Evolutionary conservation across 2,329 filamentous ascomycete genomes (phyloP).

Genomic region (Trichoderma endophyticum): DNA sequence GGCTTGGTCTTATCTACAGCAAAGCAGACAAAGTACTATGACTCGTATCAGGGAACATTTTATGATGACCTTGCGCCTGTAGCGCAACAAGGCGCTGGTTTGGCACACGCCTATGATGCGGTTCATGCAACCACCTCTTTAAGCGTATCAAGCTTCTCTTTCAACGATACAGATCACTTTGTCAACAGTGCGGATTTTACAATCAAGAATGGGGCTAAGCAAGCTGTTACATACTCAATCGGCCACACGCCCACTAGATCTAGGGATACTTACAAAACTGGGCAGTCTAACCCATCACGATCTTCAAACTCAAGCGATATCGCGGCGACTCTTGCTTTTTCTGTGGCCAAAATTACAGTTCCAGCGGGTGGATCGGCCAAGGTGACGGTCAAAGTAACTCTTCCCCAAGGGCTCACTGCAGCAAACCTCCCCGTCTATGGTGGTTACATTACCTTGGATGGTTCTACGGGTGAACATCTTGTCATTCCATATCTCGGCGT

Average conservation of each 20-base stretch:
- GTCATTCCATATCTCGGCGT: slow-evolving; percentile 43
- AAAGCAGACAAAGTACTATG: slow-evolving; percentile 48
- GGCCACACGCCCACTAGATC: slow-evolving; percentile 49
- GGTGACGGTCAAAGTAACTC: slow-evolving; percentile 43
- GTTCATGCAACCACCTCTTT: slow-evolving; percentile 54
- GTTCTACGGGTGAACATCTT: slow-evolving; percentile 37
- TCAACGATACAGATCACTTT: slow-evolving; percentile 63
- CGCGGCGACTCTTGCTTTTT: slow-evolving; percentile 43
- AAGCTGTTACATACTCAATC: slow-evolving; percentile 50
- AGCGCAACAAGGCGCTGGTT: slow-evolving; percentile 58
- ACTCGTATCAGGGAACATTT: slow-evolving; percentile 32
- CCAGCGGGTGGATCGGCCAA: slow-evolving; percentile 40
- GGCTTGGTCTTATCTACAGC: slow-evolving; percentile 49
- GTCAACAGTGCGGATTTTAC: slow-evolving; percentile 48
- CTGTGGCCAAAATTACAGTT: slow-evolving; percentile 42
- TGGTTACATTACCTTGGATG: slow-evolving; percentile 41
- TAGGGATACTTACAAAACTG: slow-evolving; percentile 45
- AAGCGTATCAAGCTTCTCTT: slow-evolving; percentile 54
- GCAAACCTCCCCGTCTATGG: slow-evolving; percentile 40
- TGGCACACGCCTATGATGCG: slow-evolving; percentile 58
- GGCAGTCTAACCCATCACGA: slow-evolving; percentile 32
- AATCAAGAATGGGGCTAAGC: slow-evolving; percentile 51
- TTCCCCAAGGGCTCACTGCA: slow-evolving; percentile 33
- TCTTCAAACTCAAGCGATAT: slow-evolving; percentile 46
- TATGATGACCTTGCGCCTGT: slow-evolving; percentile 49